These are phyloP conservation scores for Pharnaceum exiguum DNA, from an alignment of 148 eudicot species.

Conservation along the genomic window DNA sequence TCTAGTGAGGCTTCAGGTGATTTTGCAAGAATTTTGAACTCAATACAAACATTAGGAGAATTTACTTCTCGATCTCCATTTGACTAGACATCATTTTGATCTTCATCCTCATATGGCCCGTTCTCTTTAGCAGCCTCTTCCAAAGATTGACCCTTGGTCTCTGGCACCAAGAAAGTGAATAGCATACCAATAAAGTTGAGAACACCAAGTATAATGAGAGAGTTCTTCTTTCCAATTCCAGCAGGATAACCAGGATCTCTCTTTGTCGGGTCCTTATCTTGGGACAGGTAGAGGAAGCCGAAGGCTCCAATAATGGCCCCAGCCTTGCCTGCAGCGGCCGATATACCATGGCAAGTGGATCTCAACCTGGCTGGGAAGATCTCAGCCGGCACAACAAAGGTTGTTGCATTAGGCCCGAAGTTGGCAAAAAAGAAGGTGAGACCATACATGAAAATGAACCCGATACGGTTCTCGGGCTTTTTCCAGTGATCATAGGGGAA, in stretches of 20 bases:
- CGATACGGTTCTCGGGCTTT: conserved; percentile 25
- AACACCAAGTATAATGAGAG: conserved; percentile 36
- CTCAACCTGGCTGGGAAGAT: conserved; percentile 54
- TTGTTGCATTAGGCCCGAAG: conserved; percentile 64
- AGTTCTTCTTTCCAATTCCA: conserved; percentile 46
- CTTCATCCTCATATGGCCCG: conserved; percentile 2
- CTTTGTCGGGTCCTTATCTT: conserved; percentile 26
- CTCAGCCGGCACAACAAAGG: conserved; percentile 59
- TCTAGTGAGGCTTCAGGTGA: no score
- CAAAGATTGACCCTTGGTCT: conserved; percentile 47
- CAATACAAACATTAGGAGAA: no score
- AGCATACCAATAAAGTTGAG: conserved; percentile 41
- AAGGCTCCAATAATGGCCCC: conserved; percentile 60
- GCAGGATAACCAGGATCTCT: conserved; percentile 46
- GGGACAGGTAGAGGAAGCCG: conserved; percentile 48
- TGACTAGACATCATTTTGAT: no score
- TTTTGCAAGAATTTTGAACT: no score
- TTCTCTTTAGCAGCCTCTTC: conserved; percentile 42
- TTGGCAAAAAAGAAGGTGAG: conserved; percentile 61
- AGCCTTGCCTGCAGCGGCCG: conserved; percentile 58
- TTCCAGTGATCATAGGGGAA: conserved; percentile 53
- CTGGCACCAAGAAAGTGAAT: conserved; percentile 50
- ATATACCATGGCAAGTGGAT: conserved; percentile 61
- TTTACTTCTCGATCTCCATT: no score
- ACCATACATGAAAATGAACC: conserved; percentile 47